phyloP scores from a whole-genome alignment of 2,329 filamentous ascomycete species.

The Ascochyta clinopodiicola region DNA sequence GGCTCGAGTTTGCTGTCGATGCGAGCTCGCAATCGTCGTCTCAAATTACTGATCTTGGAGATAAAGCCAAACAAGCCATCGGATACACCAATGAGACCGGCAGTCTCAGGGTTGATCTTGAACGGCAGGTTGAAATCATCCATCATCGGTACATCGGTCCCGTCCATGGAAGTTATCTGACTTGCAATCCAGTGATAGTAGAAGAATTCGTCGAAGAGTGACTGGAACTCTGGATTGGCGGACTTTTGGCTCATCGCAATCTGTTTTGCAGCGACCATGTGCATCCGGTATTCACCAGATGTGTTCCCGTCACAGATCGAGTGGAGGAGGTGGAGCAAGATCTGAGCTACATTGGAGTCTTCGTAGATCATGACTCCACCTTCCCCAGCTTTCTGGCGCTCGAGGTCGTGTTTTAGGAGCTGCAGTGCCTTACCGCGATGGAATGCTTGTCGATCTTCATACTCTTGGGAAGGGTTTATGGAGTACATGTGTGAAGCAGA shows the following conservation, averaged over 20 bases:
- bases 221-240: conserved; percentile 72
- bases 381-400: conserved; percentile 48
- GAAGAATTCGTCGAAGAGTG: conserved; percentile 78
- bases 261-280: conserved; percentile 76
- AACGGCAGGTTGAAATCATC: conserved; percentile 63
- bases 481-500: conserved; percentile 76
- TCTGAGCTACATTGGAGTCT: conserved; percentile 67
- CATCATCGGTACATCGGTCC: conserved; percentile 60
- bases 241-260: conserved; percentile 68
- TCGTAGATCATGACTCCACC: conserved; percentile 50
- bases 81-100: conserved; percentile 76
- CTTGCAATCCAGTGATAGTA: conserved; percentile 76
- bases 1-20: conserved; percentile 69
- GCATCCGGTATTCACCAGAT: conserved; percentile 76
- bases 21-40: conserved; percentile 74
- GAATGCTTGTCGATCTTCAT: conserved; percentile 58
- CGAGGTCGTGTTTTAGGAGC: conserved; percentile 57
- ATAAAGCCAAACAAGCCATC: conserved; percentile 83
- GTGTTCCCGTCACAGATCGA: conserved; percentile 67
- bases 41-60: conserved; percentile 77
- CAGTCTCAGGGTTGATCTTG: conserved; percentile 62
- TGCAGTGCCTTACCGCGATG: conserved; percentile 52
- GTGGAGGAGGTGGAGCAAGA: conserved; percentile 65
- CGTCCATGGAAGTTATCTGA: conserved; percentile 62
- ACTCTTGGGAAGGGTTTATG: conserved; percentile 57